These are phyloP conservation scores for Diaporthe citrichinensis DNA, from an alignment of 2,329 filamentous ascomycete species.

Conservation along the genomic window DNA sequence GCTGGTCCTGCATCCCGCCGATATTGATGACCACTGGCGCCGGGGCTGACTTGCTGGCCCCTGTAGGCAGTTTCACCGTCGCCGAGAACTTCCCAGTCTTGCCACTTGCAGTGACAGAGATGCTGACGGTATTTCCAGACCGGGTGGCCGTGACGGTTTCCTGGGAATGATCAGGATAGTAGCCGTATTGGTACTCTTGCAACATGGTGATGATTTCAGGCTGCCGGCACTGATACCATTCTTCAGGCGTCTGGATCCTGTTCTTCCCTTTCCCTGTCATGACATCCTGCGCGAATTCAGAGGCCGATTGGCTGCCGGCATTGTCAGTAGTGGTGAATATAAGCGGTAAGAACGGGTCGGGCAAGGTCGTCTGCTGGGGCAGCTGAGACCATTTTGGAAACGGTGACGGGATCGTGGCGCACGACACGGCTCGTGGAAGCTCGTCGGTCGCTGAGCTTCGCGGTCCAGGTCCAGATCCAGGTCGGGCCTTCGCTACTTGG, in stretches of 20 bases:
- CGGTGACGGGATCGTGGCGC: slow-evolving; percentile 47
- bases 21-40: slow-evolving; percentile 65
- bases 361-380: slow-evolving; percentile 55
- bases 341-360: slow-evolving; percentile 61
- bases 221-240: slow-evolving; percentile 64
- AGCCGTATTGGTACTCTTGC: slow-evolving; percentile 66
- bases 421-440: slow-evolving; percentile 36
- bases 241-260: slow-evolving; percentile 59
- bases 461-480: background rate
- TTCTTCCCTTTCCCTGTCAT: slow-evolving; percentile 57
- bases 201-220: slow-evolving; percentile 64
- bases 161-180: slow-evolving; percentile 62
- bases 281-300: slow-evolving; percentile 51
- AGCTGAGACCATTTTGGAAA: slow-evolving; percentile 54
- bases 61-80: slow-evolving; percentile 57
- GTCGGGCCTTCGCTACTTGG: background rate
- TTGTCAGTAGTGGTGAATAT: slow-evolving; percentile 55
- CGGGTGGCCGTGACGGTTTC: slow-evolving; percentile 63
- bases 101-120: slow-evolving; percentile 58
- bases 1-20: slow-evolving; percentile 63
- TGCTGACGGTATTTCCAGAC: slow-evolving; percentile 58
- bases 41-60: slow-evolving; percentile 49
- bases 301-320: slow-evolving; percentile 47
- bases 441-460: slow-evolving; percentile 15
- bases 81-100: slow-evolving; percentile 61